These are phyloP conservation scores for Peterozyma toletana DNA, from an alignment of 805 yeast genomes.

Conservation along the genomic window DNA sequence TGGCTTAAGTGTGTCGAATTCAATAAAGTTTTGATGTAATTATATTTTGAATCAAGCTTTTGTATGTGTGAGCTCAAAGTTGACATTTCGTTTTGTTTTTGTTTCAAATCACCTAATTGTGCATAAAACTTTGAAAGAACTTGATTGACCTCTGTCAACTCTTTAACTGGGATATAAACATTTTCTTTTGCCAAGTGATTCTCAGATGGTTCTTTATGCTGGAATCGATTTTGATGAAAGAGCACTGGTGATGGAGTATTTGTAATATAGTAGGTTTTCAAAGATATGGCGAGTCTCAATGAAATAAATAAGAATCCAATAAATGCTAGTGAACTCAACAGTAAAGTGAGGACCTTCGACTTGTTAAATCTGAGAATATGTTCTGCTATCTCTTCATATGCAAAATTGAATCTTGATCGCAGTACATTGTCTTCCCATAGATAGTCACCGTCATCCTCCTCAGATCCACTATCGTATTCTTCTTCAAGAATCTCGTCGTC, in stretches of 20 bases:
- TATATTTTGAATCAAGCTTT: not conserved
- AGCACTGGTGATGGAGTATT: too few species aligned
- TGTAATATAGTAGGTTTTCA: too few species aligned
- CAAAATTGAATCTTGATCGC: too few species aligned
- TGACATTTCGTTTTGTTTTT: not conserved
- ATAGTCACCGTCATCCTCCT: not conserved
- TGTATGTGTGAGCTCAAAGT: too few species aligned
- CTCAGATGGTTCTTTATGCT: too few species aligned
- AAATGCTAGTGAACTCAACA: not conserved
- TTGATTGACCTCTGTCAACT: conserved; percentile 6
- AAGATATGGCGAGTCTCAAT: too few species aligned
- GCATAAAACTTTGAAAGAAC: conserved; percentile 1
- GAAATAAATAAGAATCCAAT: not conserved
- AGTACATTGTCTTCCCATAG: not conserved
- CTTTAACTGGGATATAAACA: conserved; percentile 6
- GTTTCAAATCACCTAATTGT: conserved; percentile 1
- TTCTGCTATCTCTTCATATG: not conserved
- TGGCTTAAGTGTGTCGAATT: too few species aligned
- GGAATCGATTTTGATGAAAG: too few species aligned
- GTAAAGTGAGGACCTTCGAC: not conserved
- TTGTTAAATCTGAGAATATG: not conserved
- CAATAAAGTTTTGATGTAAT: not conserved
- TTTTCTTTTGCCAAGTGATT: too few species aligned
- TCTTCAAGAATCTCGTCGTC: conserved; percentile 2
- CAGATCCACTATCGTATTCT: conserved; percentile 3